Conservation (phyloP, 192 early-diverging fungal species). For the Coemansia erecta region DNA sequence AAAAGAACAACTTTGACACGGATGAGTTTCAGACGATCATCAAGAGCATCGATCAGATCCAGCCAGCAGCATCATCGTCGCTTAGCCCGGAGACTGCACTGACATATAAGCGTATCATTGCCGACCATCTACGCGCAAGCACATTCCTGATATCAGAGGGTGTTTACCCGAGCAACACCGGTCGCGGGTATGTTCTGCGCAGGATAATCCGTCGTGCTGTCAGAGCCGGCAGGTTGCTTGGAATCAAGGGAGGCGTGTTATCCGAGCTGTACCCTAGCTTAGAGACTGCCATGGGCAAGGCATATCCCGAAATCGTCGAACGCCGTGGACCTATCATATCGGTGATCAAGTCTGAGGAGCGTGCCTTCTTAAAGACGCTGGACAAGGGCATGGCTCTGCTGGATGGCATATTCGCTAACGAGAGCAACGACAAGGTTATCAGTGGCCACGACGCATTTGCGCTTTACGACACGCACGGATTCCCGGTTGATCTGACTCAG, state of each 20-base stretch:
- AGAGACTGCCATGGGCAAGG: conserved; percentile 81
- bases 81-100: conserved; percentile 81
- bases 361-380: conserved; percentile 84
- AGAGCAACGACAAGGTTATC: conserved; percentile 46
- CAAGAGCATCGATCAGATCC: conserved; percentile 65
- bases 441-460: conserved; percentile 87
- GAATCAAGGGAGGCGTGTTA: conserved; percentile 81
- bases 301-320: conserved; percentile 84
- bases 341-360: conserved; percentile 90
- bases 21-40: conserved; percentile 86
- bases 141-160: conserved; percentile 95
- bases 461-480: conserved; percentile 97
- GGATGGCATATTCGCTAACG: conserved; percentile 59
- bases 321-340: conserved; percentile 76
- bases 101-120: conserved; percentile 94
- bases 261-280: conserved; percentile 89
- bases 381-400: conserved; percentile 94
- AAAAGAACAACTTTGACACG: conserved; percentile 95
- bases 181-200: conserved; percentile 97
- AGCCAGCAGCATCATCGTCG: conserved; percentile 67
- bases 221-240: conserved; percentile 85
- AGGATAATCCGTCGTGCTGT: conserved; percentile 92
- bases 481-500: conserved; percentile 94
- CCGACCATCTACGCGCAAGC: conserved; percentile 93
- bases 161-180: conserved; percentile 92